Evolutionary conservation across 2,329 filamentous ascomycete genomes (phyloP), one percentile per base, ranked within the genome.

Genomic region (Ambrosiella cleistominuta): DNA sequence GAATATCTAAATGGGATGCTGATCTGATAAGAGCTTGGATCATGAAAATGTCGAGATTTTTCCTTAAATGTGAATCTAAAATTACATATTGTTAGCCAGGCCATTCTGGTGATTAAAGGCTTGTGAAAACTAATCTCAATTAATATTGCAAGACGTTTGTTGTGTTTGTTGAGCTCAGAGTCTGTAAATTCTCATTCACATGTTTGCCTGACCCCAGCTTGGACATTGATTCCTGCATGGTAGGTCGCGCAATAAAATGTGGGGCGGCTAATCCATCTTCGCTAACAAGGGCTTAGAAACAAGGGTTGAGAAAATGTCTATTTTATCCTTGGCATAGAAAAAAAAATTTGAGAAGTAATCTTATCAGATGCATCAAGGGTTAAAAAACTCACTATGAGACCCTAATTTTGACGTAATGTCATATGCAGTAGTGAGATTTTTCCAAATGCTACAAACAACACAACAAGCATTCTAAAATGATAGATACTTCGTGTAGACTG

Each of bases 281-380:
- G n/a, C 44, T 7, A 47, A 47, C 19, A 47, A 47, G 44, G 19
- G 7, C 5, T 15, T 7, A 11, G 3, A 47, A n/a, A 17, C 9
- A 13, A 47, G 19, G 11, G 13, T n/a, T 4, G n/a, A 47, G 44
- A 47, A 17, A 17, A 47, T 19, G 19, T 15, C 6, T 47, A 47
- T 13, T 47, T 47, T 17, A 13, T 47, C 19, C 13, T 4, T 15
- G 44, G 44, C 8, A 51, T 9, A 19, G 15, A 36, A 17, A 13
- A 27, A 51, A 52, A 52, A 4, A 9, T 50, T 27, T 50, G 13
- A 11, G 12, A n/a, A 36, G 13, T 54, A 54, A 55, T 55, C 53
- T 55, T 55, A 55, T 55, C 53, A 55, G 53, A 55, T 55, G 11
- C 15, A 55, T 42, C 53, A 45, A 40, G 8, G 36, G 47, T 35